Percentiles rank a stretch among this genome's conserved stretches.
These are phyloP conservation scores for Trametes sp. DNA, from an alignment of 1,284 basidiomycete species.

Conservation along the genomic window DNA sequence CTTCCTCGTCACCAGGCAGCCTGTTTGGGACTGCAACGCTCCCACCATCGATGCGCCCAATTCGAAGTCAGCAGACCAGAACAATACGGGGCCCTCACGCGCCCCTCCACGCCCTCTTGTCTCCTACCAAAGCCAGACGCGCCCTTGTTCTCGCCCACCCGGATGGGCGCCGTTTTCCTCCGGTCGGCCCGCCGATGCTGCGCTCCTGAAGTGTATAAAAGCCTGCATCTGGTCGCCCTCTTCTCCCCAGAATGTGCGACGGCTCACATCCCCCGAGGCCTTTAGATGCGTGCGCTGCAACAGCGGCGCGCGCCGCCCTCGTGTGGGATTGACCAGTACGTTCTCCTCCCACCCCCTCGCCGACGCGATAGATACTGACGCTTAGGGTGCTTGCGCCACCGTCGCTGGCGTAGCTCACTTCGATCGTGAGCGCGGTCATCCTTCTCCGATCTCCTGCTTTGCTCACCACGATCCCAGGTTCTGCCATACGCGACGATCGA, in stretches of 20 bases:
- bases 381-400: not conserved
- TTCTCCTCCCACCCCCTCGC: not conserved
- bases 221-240: not conserved
- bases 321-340: not conserved
- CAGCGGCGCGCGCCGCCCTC: not conserved
- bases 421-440: not conserved
- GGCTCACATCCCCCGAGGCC: not conserved
- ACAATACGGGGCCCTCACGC: not conserved
- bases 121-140: not conserved
- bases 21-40: not conserved
- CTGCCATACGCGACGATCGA: not conserved
- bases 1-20: not conserved
- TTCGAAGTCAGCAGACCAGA: slow-evolving; percentile 6
- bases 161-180: not conserved
- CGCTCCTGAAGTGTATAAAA: not conserved
- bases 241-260: not conserved
- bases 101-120: not conserved
- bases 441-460: not conserved
- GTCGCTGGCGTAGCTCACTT: not conserved
- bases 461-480: not conserved
- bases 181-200: not conserved
- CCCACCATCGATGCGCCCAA: slow-evolving; percentile 3
- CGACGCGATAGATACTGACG: not conserved
- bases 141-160: not conserved
- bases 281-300: not conserved